Base-by-base conservation (phyloP, 176 grass and related monocot species). In the Cenchrus fungigraminus region DNA sequence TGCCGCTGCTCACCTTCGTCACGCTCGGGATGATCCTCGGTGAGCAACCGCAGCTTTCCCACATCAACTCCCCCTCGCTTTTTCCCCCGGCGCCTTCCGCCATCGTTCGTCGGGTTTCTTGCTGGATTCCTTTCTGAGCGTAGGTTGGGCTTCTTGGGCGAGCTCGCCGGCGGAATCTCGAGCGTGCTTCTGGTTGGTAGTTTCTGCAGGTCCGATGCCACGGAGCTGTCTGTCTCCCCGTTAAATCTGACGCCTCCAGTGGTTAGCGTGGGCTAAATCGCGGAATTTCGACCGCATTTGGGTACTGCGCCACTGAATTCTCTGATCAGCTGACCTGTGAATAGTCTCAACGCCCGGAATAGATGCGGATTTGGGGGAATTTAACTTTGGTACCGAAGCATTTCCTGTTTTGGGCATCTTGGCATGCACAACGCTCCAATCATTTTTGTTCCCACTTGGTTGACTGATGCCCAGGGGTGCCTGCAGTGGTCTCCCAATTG, bases 1-100 rank as follows among this genome's bases (percentile, higher is more conserved):
- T 92, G 68, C 80, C 87, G 76, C 65, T 92, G n/a, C 80, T 87
- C 71, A 92, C 91, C 87, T 87, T 89, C 87, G 80, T 92, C 84
- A 68, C 91, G 64, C 84, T 92, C 65, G 91, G 87, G 29, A 92
- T 92, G 91, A 61, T 92, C 56, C 81, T 92, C 57, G 87, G 91
- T 89, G 84, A 73, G 69, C 25, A 22, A 55, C 42, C 69, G 1
- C 13, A 40, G 7, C 29, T 46, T 1, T n/a, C 51, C n/a, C 53
- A 65, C 45, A n/a, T 29, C 58, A 9, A n/a, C 32, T 43, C 31
- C 16, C 20, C 65, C 42, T 9, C 68, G 53, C 22, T 25, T 7
- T 1, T 7, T 12, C 0, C 2, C 44, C 6, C 16, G 3, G 34
- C 13, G 52, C 57, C 16, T 66, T 66, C 8, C 12, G 20, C 8